Evolutionary conservation across 768 basidiomycete species (phyloP).

Genomic region (Gelatoporia subvermispora): DNA sequence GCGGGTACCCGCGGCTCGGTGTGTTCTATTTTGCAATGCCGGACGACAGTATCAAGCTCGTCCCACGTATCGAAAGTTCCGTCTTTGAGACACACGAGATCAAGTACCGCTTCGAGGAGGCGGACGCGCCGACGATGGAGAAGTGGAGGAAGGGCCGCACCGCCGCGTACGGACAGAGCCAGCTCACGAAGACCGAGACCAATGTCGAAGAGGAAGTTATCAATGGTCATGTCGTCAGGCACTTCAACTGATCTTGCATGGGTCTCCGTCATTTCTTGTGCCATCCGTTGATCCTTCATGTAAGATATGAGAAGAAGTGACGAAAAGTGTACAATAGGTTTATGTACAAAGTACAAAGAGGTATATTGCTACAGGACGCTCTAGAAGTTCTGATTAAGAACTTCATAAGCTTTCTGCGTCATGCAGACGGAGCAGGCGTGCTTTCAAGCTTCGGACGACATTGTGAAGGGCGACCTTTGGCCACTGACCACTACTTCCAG

Average conservation of each 20-base stretch:
- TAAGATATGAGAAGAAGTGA: no score
- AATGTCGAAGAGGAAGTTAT: conserved; percentile 29
- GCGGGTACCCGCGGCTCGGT: conserved; percentile 30
- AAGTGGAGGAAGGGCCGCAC: conserved; percentile 26
- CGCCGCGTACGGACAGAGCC: conserved; percentile 25
- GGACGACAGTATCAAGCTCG: conserved; percentile 25
- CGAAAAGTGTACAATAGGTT: no score
- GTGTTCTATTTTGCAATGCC: conserved; percentile 31
- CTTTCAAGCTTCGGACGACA: no score
- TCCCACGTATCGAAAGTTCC: conserved; percentile 26
- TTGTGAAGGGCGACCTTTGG: no score
- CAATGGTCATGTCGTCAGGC: conserved; percentile 27
- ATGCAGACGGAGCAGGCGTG: no score
- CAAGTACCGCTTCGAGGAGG: conserved; percentile 21
- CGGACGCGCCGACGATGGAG: conserved; percentile 25
- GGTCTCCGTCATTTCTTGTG: no score
- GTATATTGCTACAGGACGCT: no score
- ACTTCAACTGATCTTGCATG: conserved; percentile 22
- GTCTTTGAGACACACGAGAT: conserved; percentile 27
- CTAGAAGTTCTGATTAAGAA: no score
- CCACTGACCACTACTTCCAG: no score
- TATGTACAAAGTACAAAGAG: no score
- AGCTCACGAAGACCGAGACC: conserved; percentile 27
- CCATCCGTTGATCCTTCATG: no score
- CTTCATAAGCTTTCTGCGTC: no score